Evolutionary conservation across 2,329 filamentous ascomycete species (phyloP).

Genomic region (Ascochyta lentis): DNA sequence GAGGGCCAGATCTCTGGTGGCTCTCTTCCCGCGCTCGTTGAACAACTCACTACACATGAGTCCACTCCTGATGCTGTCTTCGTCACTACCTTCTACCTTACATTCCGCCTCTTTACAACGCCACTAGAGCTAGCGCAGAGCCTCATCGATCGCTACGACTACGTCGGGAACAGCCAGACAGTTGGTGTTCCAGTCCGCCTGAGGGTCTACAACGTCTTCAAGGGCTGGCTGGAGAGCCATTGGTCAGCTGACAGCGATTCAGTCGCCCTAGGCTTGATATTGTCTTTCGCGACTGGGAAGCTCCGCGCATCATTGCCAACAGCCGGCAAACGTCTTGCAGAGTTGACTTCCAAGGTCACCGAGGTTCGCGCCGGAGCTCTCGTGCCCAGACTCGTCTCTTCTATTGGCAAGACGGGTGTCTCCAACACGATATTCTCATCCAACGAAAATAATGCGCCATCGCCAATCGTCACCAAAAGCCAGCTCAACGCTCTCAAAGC

Average conservation of each 20-base stretch:
- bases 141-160: conserved; percentile 91
- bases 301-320: conserved; percentile 73
- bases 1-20: conserved; percentile 95
- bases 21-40: conserved; percentile 87
- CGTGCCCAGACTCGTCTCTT: conserved; percentile 82
- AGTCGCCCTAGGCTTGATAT: conserved; percentile 75
- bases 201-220: conserved; percentile 94
- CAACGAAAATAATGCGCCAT: conserved; percentile 73
- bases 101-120: conserved; percentile 90
- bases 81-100: conserved; percentile 93
- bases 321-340: conserved; percentile 79
- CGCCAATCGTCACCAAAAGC: conserved; percentile 74
- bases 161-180: conserved; percentile 78
- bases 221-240: conserved; percentile 95
- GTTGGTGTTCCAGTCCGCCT: conserved; percentile 82
- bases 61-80: conserved; percentile 91
- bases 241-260: conserved; percentile 86
- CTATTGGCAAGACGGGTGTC: conserved; percentile 86
- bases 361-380: conserved; percentile 71
- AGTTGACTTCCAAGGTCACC: conserved; percentile 80
- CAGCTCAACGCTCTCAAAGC: conserved; percentile 74
- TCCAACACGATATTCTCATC: conserved; percentile 74
- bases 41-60: conserved; percentile 90
- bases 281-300: conserved; percentile 78
- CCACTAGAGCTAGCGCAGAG: conserved; percentile 79